A percentile compares a stretch with the other conserved stretches of the same genome.
These are phyloP conservation scores for Myxozyma kluyveri DNA, from an alignment of 805 yeast species.

Conservation along the genomic window DNA sequence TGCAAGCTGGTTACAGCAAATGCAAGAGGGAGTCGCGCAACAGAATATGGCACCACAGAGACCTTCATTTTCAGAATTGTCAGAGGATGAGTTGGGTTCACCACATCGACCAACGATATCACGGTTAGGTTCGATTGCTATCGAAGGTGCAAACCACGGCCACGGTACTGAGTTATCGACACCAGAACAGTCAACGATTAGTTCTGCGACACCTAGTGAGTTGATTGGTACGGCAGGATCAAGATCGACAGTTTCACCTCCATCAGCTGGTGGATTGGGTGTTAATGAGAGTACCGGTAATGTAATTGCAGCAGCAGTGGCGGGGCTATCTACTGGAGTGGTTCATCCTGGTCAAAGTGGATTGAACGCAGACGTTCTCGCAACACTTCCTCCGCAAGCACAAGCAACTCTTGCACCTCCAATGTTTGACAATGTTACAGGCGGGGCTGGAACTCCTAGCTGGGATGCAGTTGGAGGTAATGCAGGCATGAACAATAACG, in stretches of 20 bases:
- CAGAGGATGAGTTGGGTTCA: neutral
- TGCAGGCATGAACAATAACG: neutral
- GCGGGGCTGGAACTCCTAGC: neutral
- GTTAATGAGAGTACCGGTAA: too few relatives aligned
- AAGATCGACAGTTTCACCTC: neutral
- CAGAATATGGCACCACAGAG: neutral
- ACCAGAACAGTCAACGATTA: neutral
- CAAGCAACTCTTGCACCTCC: neutral
- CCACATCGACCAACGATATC: neutral
- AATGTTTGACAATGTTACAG: neutral
- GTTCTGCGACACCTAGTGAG: neutral
- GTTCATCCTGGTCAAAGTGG: neutral
- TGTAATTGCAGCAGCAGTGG: too few relatives aligned
- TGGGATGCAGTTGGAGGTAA: neutral
- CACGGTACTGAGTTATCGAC: neutral
- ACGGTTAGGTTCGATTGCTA: neutral
- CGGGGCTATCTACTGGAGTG: neutral
- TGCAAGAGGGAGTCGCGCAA: neutral
- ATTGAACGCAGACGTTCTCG: too few relatives aligned
- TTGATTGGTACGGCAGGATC: neutral
- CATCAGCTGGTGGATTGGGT: neutral
- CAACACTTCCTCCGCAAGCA: neutral
- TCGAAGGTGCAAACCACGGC: neutral
- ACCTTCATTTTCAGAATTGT: neutral
- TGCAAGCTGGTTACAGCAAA: slow-evolving; percentile 18